Base-by-base conservation (phyloP, 2,329 filamentous ascomycete genomes). In the Hypocreales sp. region DNA sequence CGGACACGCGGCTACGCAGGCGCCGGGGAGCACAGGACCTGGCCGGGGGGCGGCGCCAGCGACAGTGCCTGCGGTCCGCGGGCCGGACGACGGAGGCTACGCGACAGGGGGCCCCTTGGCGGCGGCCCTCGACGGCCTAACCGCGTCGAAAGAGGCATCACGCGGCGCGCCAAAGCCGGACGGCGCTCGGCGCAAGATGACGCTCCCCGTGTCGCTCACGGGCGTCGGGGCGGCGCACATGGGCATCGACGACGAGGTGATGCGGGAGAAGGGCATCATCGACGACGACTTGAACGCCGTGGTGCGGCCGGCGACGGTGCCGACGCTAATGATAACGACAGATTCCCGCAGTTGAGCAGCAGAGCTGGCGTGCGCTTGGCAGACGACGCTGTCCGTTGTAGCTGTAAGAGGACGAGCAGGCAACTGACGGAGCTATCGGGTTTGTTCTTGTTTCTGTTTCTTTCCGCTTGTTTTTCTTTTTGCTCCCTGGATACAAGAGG, bases 201-300 rank as follows among this genome's bases (percentile, higher is more conserved):
- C 35, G 6, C 30, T 39, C 3, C 36, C 37, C 5, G 18, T 35
- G 7, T 34, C 35, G 9, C 33, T 46, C 10, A 33, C 40, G 13
- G 44, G 42, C n/a, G 36, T 45, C 8, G 42, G 42, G 8, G 41
- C 39, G 16, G 40, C 37, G 7, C 31, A 41, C 23, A 18, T 36
- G 20, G 35, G 28, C 5, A 24, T 35, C n/a, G 37, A 42, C 11
- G 33, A 35, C 7, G 33, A 35, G 11, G 24, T 28, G 15, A 26
- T 40, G 28, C 35, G 32, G 13, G 36, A 35, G 25, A 35, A 30
- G 27, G 24, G 28, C 7, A 27, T 26, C 8, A 25, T 31, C 15
- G 34, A 40, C 11, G 31, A 40, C 20, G 38, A 40, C 15, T 34
- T 36, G 11, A 27, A 30, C 20, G 17, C 28, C 20, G 26, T 35